Base-by-base conservation (phyloP, 345 rosid genomes). In the Alliaria petiolata region DNA sequence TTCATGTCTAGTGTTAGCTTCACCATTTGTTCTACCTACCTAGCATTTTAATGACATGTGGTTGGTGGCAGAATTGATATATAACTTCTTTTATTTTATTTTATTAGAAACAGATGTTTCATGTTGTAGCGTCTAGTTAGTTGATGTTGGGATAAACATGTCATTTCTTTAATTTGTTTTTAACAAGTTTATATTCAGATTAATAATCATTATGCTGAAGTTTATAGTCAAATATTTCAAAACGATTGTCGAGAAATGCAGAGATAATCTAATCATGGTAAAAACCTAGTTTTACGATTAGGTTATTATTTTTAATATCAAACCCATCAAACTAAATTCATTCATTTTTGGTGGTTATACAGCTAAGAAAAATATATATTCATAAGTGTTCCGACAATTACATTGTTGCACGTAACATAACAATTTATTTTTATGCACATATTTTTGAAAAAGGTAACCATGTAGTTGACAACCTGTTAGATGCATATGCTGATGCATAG, bases 31-130 rank as follows among this genome's bases (percentile, higher is more conserved):
- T 56, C 25, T 46, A 69, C 66, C 66, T 58, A 69, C 65, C 74
- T 69, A 35, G 15, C 65, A 46, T 45, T 6, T 38, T 25, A 58
- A 10, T 58, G 33, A 46, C 74, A 69, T 46, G 66, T 25, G 66
- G 74, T 69, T 58, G 74, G 65, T 69, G 74, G 49, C 65, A 69
- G 20, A 69, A 57, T 25, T 46, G 57, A 46, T 34, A 57, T 45
- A 44, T 3, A 30, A 26, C 8, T 17, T 62, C 8, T 56, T 39
- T 10, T 28, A 3, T 31, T 4, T 30, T 30, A 4, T 3, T 10
- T 44, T 16, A 39, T 30, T 30, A 62, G 10, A 10, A n/a, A 62
- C 44, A 39, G 2, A 62, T 31, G 36, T 42, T 47, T 9, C 33
- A 67, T 10, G 17, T 43, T 67, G 30, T 53, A 4, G 39, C 19